Evolutionary conservation across 2,329 filamentous ascomycete species (phyloP).

Genomic region (Cladosporium oxysporum): DNA sequence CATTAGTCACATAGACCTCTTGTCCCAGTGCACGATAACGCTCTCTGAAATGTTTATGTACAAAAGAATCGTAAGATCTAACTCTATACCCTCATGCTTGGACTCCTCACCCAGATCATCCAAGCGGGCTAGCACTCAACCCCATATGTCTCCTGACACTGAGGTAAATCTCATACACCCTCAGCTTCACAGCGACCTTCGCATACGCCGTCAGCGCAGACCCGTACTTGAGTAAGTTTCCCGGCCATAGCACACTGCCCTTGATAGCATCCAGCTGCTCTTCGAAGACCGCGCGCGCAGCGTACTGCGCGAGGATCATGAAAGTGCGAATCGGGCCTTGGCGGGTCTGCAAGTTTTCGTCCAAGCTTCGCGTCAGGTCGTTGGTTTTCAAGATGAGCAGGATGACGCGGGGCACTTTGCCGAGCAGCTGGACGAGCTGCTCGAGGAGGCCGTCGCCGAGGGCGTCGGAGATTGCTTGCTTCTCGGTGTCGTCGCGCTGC

Average conservation of each 20-base stretch:
- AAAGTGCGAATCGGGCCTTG: constrained; percentile 63
- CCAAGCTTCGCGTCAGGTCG: constrained; percentile 87
- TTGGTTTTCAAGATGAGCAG: constrained; percentile 97
- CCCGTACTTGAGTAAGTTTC: constrained; percentile 54
- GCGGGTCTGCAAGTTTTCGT: constrained; percentile 82
- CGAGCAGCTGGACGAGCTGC: constrained; percentile 83
- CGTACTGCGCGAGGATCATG: constrained; percentile 65
- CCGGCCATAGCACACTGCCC: constrained; percentile 54
- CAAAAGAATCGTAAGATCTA: constrained; percentile 7
- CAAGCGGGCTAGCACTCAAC: constrained; percentile 7
- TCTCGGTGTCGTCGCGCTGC: constrained; percentile 72
- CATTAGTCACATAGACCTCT: background rate
- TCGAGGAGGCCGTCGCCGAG: constrained; percentile 86
- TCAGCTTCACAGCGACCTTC: constrained; percentile 59
- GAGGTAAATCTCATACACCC: constrained; percentile 60
- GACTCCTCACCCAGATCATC: background rate
- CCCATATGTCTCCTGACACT: constrained; percentile 54
- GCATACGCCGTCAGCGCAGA: constrained; percentile 56
- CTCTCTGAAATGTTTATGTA: background rate
- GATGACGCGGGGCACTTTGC: constrained; percentile 87
- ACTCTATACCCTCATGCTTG: background rate
- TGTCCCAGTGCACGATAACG: background rate
- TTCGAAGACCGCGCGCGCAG: constrained; percentile 62
- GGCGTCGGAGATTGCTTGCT: constrained; percentile 80
- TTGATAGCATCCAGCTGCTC: constrained; percentile 57